These are phyloP conservation scores for Xylaria sp. DNA, from an alignment of 2,329 filamentous ascomycete genomes.

Conservation along the genomic window DNA sequence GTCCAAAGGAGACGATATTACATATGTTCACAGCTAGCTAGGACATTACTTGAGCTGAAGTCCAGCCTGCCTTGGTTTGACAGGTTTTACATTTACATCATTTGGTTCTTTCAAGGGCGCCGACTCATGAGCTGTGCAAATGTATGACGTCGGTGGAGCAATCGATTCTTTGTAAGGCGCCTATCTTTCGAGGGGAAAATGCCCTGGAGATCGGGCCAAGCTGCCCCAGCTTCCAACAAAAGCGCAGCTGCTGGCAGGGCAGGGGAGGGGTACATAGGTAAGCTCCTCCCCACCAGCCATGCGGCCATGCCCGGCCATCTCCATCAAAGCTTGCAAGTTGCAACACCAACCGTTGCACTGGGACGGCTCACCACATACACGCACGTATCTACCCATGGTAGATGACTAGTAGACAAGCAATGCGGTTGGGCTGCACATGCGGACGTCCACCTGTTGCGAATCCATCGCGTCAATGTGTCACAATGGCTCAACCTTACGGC, in stretches of 20 bases:
- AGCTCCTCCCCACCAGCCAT: not conserved
- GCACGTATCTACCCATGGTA: no score
- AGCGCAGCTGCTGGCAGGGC: not conserved
- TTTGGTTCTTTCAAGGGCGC: constrained; percentile 12
- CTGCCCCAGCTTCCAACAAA: not conserved
- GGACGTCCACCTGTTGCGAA: not conserved
- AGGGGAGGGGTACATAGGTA: no score
- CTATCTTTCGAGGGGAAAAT: not conserved
- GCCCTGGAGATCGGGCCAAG: not conserved
- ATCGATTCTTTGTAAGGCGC: constrained; percentile 8
- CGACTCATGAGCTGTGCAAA: constrained; percentile 1
- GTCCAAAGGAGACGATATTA: constrained; percentile 3
- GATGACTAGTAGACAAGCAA: no score
- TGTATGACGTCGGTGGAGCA: constrained; percentile 28
- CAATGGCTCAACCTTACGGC: not conserved
- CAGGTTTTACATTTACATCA: constrained; percentile 19
- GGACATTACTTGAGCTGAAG: not conserved
- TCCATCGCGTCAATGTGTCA: not conserved
- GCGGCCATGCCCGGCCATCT: no score
- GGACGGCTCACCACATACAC: not conserved
- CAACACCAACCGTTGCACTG: not conserved
- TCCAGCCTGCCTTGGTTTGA: constrained; percentile 1
- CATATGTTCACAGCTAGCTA: constrained; percentile 12
- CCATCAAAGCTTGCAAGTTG: not conserved
- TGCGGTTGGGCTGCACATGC: not conserved